phyloP scores from a whole-genome alignment of 2,329 filamentous ascomycete genomes.

The Diaporthe ilicicola region DNA sequence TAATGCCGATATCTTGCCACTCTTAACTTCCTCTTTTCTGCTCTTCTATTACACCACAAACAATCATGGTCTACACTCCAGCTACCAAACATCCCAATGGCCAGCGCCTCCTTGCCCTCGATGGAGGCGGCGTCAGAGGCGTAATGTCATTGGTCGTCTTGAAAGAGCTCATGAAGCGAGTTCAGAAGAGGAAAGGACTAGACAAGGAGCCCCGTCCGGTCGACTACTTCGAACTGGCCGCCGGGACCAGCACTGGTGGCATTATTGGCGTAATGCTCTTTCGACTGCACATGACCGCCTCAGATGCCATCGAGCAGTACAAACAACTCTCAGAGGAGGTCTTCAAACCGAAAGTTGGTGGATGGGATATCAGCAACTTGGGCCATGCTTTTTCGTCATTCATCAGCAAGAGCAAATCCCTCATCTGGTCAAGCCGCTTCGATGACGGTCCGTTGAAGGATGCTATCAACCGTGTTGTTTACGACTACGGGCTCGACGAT shows the following conservation, averaged over 20 bases:
- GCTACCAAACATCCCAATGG: not conserved
- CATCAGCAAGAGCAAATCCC: not conserved
- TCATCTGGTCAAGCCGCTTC: not conserved
- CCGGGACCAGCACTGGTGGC: not conserved
- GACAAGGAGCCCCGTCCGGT: not conserved
- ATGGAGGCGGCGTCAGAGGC: not conserved
- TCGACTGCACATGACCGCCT: not conserved
- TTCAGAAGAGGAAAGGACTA: not conserved
- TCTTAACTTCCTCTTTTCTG: too few species aligned
- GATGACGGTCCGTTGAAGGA: not conserved
- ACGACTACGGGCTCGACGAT: not conserved
- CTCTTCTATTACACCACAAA: not conserved
- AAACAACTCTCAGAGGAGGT: not conserved
- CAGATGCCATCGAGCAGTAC: not conserved
- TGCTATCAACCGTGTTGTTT: not conserved
- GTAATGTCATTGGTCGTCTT: not conserved
- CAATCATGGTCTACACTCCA: not conserved
- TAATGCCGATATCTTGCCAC: too few species aligned
- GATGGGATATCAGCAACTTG: not conserved
- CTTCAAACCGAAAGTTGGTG: not conserved
- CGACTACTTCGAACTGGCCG: not conserved
- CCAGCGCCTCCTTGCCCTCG: not conserved
- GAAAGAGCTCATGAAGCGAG: not conserved
- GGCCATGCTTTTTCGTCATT: not conserved
- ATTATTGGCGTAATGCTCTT: not conserved